Evolutionary conservation across 768 basidiomycete species (phyloP).

Genomic region (Leccinum sublutescens): DNA sequence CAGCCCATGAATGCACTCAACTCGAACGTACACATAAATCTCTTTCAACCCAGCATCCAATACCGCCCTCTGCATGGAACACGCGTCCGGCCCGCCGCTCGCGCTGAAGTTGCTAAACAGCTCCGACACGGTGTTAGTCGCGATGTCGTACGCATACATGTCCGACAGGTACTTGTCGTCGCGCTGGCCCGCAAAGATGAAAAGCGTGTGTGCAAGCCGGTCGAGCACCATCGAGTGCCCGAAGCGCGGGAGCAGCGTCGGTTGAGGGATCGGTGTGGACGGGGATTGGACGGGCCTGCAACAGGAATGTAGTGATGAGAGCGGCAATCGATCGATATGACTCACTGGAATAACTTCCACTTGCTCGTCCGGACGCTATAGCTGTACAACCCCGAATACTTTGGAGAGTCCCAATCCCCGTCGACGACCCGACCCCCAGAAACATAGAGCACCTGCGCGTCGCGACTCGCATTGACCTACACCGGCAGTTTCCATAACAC

Average conservation of each 20-base stretch:
- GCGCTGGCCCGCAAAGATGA: conserved; percentile 73
- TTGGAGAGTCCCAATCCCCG: conserved; percentile 55
- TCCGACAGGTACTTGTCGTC: conserved; percentile 68
- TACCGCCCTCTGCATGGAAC: conserved; percentile 73
- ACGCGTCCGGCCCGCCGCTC: conserved; percentile 65
- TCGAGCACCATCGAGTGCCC: conserved; percentile 86
- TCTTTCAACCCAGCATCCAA: conserved; percentile 62
- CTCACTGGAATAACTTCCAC: conserved; percentile 72
- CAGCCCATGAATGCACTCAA: not conserved
- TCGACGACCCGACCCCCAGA: conserved; percentile 75
- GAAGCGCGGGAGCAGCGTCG: conserved; percentile 56
- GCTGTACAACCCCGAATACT: conserved; percentile 72
- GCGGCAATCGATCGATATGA: not conserved
- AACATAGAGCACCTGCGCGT: conserved; percentile 68
- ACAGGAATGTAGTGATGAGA: not conserved
- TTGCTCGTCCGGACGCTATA: conserved; percentile 63
- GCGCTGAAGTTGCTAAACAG: conserved; percentile 60
- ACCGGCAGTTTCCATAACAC: too few species aligned
- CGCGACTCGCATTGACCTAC: conserved; percentile 16
- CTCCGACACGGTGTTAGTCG: conserved; percentile 55
- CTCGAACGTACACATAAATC: conserved; percentile 58
- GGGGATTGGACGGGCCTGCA: conserved; percentile 22
- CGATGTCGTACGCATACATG: conserved; percentile 72
- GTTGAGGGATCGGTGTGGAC: conserved; percentile 29
- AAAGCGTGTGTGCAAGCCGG: conserved; percentile 52